Percentiles rank a stretch among this genome's conserved stretches.
phyloP scores from a whole-genome alignment of 2,329 filamentous ascomycete species.

The Macrophomina tecta region DNA sequence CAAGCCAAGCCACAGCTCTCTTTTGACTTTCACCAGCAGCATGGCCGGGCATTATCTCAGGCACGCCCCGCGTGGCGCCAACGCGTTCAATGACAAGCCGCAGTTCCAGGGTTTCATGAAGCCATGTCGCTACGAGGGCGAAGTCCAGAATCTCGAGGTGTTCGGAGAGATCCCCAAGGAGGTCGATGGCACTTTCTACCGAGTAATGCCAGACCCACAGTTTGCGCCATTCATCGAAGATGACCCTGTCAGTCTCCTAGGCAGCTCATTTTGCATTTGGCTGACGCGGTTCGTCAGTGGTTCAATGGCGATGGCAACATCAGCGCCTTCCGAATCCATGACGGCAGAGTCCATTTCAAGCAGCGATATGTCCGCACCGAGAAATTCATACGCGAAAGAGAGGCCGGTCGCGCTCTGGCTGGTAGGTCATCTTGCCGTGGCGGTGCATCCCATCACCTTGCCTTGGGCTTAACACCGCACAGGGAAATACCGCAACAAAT shows the following conservation, averaged over 20 bases:
- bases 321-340: constrained; percentile 44
- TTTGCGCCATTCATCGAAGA: constrained; percentile 43
- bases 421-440: constrained; percentile 31
- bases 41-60: constrained; percentile 13
- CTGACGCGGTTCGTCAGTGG: neutral
- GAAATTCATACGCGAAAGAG: constrained; percentile 47
- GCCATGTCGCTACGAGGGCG: constrained; percentile 50
- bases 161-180: constrained; percentile 39
- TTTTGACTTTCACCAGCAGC: neutral
- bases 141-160: constrained; percentile 41
- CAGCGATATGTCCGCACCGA: constrained; percentile 50
- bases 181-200: constrained; percentile 45
- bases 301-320: constrained; percentile 52
- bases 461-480: neutral
- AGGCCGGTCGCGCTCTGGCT: constrained; percentile 43
- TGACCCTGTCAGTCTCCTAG: constrained; percentile 36
- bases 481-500: constrained; percentile 48
- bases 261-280: neutral
- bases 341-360: constrained; percentile 44
- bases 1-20: neutral
- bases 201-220: constrained; percentile 58
- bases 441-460: neutral
- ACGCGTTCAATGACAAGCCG: constrained; percentile 9
- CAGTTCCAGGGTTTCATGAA: constrained; percentile 34
- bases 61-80: neutral